Evolutionary conservation across 495 filamentous ascomycete genomes (phyloP), one percentile per base, ranked within the genome.

Genomic region (Staphylotrichum longicolle): DNA sequence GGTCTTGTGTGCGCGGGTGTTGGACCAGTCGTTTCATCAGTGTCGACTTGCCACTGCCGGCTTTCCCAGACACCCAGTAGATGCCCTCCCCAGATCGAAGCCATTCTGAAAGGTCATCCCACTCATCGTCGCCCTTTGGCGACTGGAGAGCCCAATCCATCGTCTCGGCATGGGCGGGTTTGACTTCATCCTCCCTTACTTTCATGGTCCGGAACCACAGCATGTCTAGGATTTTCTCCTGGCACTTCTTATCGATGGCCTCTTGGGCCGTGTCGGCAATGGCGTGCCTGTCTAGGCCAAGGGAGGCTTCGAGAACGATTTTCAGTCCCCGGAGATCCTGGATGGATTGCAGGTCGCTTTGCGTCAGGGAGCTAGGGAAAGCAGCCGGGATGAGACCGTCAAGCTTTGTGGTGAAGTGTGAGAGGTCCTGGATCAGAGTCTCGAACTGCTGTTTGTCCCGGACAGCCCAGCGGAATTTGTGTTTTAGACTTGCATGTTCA

Each of bases 41-140:
- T 11, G 49, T 35, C 15, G 49, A 51, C 49, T 51, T 51, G 49
- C 49, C 49, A 32, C 49, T 51, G 33, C 49, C 49, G 5, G 49
- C 49, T 11, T 51, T 51, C 4, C 49, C 49, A 8, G 33, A 51
- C 33, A 51, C 49, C 49, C 49, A 51, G 33, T 51, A 51, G 4
- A 51, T 51, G 2, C 33, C 33, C 4, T 51, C 33, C 32, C 49
- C 49, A 7, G 49, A 51, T 11, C 49, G 12, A 3, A 51, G 11
- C 49, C 49, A 51, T 32, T 7, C 10, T 15, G 49, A 51, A 0
- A 34, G 32, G 14, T 37, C 32, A 15, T 51, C 32, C 33, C 49
- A 51, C 12, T 37, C 0, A 3, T 6, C 32, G 1, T 7, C 30
- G 1, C 14, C 49, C 0, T 35, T 11, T 0, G 49, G 49, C 0